Evolutionary conservation across 2,329 filamentous ascomycete genomes (phyloP).

Genomic region (Stachybotrys echinatus): DNA sequence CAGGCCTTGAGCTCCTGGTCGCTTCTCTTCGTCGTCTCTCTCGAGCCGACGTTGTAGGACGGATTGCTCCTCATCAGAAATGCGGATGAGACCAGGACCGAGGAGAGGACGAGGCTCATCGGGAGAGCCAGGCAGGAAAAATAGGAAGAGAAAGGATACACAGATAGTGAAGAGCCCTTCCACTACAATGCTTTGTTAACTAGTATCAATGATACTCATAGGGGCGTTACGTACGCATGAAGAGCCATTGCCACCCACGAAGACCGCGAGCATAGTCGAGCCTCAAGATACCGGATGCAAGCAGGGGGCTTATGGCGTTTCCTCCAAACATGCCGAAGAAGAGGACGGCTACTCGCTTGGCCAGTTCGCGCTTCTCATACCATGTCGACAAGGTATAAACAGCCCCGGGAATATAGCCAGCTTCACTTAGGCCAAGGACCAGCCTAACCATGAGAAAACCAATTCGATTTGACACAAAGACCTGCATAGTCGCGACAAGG

Average conservation of each 20-base stretch:
- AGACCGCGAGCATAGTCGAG: conserved; percentile 34
- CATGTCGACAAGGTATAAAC: conserved; percentile 47
- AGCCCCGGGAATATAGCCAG: conserved; percentile 46
- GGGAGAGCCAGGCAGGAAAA: conserved; percentile 37
- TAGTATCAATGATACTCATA: too few species aligned
- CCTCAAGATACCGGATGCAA: conserved; percentile 42
- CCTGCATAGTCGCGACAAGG: conserved; percentile 37
- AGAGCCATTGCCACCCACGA: conserved; percentile 46
- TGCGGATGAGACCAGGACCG: conserved; percentile 29
- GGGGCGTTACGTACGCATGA: conserved; percentile 32
- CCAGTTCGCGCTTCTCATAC: conserved; percentile 41
- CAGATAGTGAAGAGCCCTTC: conserved; percentile 38
- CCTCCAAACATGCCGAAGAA: conserved; percentile 51
- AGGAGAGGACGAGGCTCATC: conserved; percentile 32
- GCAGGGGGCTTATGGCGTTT: conserved; percentile 40
- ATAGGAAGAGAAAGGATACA: conserved; percentile 31
- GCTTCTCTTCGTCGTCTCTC: conserved; percentile 22
- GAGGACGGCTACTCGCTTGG: conserved; percentile 41
- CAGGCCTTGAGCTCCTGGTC: conserved; percentile 24
- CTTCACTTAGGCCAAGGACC: conserved; percentile 41
- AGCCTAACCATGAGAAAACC: conserved; percentile 39
- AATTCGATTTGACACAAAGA: conserved; percentile 32
- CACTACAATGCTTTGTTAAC: conserved; percentile 18
- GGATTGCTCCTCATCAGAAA: conserved; percentile 24
- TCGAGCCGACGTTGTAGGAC: conserved; percentile 29